These are phyloP conservation scores for Aspergillus olivimuriae DNA, from an alignment of 495 filamentous ascomycete genomes.

Conservation along the genomic window DNA sequence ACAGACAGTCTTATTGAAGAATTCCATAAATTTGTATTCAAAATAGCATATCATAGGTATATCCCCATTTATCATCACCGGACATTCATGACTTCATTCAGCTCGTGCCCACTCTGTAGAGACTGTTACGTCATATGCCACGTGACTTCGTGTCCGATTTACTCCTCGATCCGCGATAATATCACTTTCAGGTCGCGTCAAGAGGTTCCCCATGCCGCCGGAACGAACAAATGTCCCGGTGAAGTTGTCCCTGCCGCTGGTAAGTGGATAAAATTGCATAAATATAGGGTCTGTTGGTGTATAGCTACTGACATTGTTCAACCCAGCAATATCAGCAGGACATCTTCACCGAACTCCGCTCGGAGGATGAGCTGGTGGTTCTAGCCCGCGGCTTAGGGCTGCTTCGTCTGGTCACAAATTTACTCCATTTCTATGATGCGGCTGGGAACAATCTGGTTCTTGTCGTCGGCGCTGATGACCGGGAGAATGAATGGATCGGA, in stretches of 20 bases:
- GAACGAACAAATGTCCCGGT: constrained; percentile 60
- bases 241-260: constrained; percentile 88
- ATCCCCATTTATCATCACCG: background rate
- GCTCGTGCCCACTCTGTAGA: background rate
- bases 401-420: constrained; percentile 82
- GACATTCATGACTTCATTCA: background rate
- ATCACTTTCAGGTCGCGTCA: constrained; percentile 18
- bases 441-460: constrained; percentile 89
- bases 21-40: too few relatives aligned
- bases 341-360: constrained; percentile 81
- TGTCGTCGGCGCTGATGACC: constrained; percentile 82
- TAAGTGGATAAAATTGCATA: constrained; percentile 30
- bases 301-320: constrained; percentile 10
- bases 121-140: constrained; percentile 29
- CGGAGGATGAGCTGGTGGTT: constrained; percentile 89
- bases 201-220: constrained; percentile 47
- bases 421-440: constrained; percentile 94
- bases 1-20: too few relatives aligned
- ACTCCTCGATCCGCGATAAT: constrained; percentile 12
- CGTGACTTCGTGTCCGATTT: constrained; percentile 26
- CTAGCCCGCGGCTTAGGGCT: constrained; percentile 89
- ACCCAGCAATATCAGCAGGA: constrained; percentile 76
- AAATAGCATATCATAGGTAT: too few relatives aligned
- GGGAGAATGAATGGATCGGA: constrained; percentile 91
- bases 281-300: background rate